Base-by-base conservation (phyloP, 495 filamentous ascomycete genomes). In the Penicillium simplicissimum region DNA sequence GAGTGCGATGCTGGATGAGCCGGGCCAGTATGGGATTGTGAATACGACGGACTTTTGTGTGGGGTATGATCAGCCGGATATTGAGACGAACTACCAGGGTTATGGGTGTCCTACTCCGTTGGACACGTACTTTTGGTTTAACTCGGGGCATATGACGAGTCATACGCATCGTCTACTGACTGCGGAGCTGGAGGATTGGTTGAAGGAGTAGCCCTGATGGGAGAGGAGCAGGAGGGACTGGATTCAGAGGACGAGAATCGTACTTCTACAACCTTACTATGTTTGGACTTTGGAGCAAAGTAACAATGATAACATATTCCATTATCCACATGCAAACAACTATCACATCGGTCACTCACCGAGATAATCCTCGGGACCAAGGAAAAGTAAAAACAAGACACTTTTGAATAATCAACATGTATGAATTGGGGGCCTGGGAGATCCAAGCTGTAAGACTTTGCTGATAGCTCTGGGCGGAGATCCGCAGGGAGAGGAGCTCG, bases 81-180 rank as follows among this genome's bases (percentile, higher is more conserved):
- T 85, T 52, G 64, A 59, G n/a, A 70, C 65, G 25, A 71, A 81
- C 49, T 78, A 78, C 52, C 58, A 58, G 37, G 63, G 65, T 47
- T 82, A 83, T 69, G 81, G 81, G 33, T 84, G 81, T 70, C 74
- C 70, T 7, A 64, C 71, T 48, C 72, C 79, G 45, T 55, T 81
- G 65, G 63, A 75, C 25, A 64, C 74, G 60, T 85, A 85, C 66
- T 84, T 84, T 59, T 83, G 81, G 80, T 82, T 72, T 58, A 78
- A 83, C 65, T 74, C 72, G 9, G 80, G 80, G 8, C 81, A 84
- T 74, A 71, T 84, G 65, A 83, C 79, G 6, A 77, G 70, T 31
- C 72, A 76, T 63, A 66, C 74, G 8, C 79, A 83, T 73, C 49
- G 71, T 55, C 69, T 77, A 17, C 49, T 82, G 54, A 74, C 78